These are phyloP conservation scores for Pyrrhoderma lamaoense DNA, from an alignment of 1,284 basidiomycete species.

Conservation along the genomic window DNA sequence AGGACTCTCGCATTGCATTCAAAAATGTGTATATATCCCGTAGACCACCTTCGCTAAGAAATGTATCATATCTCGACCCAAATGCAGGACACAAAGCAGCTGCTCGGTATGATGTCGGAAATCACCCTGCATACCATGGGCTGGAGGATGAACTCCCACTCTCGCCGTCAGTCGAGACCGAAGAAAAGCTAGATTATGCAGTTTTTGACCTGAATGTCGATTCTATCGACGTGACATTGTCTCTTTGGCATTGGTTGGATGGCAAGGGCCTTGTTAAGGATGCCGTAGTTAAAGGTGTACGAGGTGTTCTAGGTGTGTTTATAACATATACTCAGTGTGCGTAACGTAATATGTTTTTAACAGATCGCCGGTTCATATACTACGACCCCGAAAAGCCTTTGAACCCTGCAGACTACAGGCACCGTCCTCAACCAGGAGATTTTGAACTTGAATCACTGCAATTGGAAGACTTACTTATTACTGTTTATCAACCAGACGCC, in stretches of 20 bases:
- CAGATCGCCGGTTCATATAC: conserved; percentile 85
- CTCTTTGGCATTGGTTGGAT: conserved; percentile 88
- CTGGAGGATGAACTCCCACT: conserved; percentile 44
- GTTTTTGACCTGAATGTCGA: conserved; percentile 91
- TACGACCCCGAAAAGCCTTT: conserved; percentile 79
- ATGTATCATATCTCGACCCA: conserved; percentile 20
- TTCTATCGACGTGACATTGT: conserved; percentile 95
- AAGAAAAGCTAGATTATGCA: conserved; percentile 65
- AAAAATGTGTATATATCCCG: conserved; percentile 94
- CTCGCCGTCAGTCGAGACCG: conserved; percentile 25
- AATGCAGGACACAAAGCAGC: conserved; percentile 44
- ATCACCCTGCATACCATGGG: conserved; percentile 63
- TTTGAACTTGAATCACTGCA: conserved; percentile 89
- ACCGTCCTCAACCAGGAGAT: conserved; percentile 69
- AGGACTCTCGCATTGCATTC: conserved; percentile 91
- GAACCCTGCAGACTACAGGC: conserved; percentile 78
- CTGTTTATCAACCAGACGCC: conserved; percentile 87
- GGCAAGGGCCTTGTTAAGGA: conserved; percentile 91
- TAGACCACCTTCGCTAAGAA: conserved; percentile 39
- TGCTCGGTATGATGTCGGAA: conserved; percentile 65
- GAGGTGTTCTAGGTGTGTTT: conserved; percentile 77
- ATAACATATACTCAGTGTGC: background rate
- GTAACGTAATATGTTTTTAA: conserved; percentile 1
- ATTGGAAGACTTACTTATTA: conserved; percentile 90
- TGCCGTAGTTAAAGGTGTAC: conserved; percentile 88